Conservation (phyloP, 805 yeast genomes). For the Barnettozyma siamensis region DNA sequence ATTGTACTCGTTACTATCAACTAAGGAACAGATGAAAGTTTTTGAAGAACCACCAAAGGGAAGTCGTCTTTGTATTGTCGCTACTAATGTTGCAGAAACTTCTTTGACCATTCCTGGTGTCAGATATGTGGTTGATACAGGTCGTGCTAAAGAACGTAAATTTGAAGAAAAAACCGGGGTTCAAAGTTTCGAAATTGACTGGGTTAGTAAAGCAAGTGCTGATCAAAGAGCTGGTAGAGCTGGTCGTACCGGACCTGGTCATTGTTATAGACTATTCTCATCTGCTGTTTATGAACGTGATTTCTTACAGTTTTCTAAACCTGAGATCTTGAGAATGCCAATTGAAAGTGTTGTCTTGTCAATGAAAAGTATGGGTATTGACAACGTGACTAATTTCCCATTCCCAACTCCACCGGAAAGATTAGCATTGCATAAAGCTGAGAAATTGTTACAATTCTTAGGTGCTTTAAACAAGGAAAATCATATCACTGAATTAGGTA, state of each 20-base stretch:
- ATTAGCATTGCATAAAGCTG: constrained; percentile 53
- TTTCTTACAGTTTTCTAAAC: constrained; percentile 74
- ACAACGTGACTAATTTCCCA: constrained; percentile 85
- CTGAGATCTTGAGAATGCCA: constrained; percentile 93
- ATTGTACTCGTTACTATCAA: constrained; percentile 87
- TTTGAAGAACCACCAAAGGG: constrained; percentile 83
- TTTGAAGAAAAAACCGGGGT: constrained; percentile 82
- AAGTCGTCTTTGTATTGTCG: constrained; percentile 82
- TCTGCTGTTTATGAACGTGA: constrained; percentile 90
- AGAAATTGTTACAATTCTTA: constrained; percentile 56
- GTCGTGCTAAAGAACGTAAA: constrained; percentile 84
- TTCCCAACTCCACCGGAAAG: constrained; percentile 92
- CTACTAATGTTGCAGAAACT: constrained; percentile 97
- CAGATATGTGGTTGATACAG: constrained; percentile 91
- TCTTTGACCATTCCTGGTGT: constrained; percentile 95
- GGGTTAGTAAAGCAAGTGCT: constrained; percentile 95
- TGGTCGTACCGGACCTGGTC: constrained; percentile 98
- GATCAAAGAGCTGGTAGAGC: constrained; percentile 96
- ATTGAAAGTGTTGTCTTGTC: constrained; percentile 91
- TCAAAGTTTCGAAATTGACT: constrained; percentile 84
- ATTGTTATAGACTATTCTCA: constrained; percentile 85
- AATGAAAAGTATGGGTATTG: constrained; percentile 97
- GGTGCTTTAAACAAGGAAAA: constrained; percentile 66
- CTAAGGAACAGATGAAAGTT: constrained; percentile 90
- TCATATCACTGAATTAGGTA: constrained; percentile 71